Base-by-base conservation (phyloP, 1,139 yeast species). In the Diutina catenulata region DNA sequence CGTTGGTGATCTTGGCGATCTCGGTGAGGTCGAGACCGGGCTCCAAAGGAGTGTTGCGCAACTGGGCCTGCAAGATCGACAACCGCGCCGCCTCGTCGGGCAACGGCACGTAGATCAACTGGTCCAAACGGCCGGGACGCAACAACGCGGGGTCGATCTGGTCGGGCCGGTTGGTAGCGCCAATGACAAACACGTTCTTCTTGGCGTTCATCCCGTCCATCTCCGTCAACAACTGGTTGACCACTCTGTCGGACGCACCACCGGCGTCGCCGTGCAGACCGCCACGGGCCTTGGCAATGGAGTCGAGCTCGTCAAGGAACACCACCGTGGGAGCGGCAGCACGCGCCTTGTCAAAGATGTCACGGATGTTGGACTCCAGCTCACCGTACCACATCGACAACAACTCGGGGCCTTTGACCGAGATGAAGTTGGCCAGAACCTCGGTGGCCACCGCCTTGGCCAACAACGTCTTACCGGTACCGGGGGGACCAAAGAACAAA, bases 171-270 rank as follows among this genome's bases (percentile, higher is more conserved):
- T 91, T 91, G 43, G 99, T 91, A 37, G 99, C 99, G 64, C 98
- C 99, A 65, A 91, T 86, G 41, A 91, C 96, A 55, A 93, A 91
- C 36, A 91, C 98, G 55, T 91, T 91, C 78, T 93, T 91, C 71
- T 91, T 91, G 49, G 96, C 95, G 57, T 91, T 91, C 97, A 93
- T 88, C 75, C 99, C 99, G 62, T 91, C 98, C 98, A 91, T 91
- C 68, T 91, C 98, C 9, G 98, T 93, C 60, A 91, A 76, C 56
- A 91, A 76, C 68, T 91, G 98, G 67, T 91, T 91, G 42, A 93
- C 98, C 47, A 91, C 98, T 63, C 98, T 80, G 65, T 91, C 98
- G 36, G 94, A 79, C 13, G 97, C 98, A 47, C 98, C 98, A 53
- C 97, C 96, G 28, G 96, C 94, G 59, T 91, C 97, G 49, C 96